Percentiles rank a stretch among this genome's conserved stretches.
Conservation (phyloP, 805 yeast species). For the Candida tibetensis region DNA sequence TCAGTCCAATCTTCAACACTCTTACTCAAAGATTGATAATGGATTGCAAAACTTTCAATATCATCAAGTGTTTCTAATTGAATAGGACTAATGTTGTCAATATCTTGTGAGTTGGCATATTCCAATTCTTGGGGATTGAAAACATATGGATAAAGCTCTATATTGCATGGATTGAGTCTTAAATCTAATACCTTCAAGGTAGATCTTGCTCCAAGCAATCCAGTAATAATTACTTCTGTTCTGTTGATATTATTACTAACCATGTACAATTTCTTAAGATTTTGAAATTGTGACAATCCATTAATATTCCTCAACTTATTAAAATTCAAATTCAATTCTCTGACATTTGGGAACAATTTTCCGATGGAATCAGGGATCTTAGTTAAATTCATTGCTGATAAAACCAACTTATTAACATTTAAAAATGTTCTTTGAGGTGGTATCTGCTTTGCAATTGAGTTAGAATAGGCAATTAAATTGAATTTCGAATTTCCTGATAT, state of each 20-base stretch:
- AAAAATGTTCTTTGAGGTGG: slow-evolving; percentile 19
- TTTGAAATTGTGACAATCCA: slow-evolving; percentile 30
- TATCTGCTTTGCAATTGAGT: neutral
- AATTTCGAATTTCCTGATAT: slow-evolving; percentile 38
- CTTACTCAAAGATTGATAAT: slow-evolving; percentile 41
- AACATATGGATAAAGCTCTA: slow-evolving; percentile 50
- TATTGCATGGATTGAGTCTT: slow-evolving; percentile 48
- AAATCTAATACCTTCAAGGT: slow-evolving; percentile 42
- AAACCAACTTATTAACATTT: slow-evolving; percentile 37
- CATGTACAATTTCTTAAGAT: slow-evolving; percentile 39
- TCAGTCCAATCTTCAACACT: slow-evolving; percentile 39
- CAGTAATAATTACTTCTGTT: slow-evolving; percentile 30
- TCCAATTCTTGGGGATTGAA: slow-evolving; percentile 46
- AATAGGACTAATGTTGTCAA: slow-evolving; percentile 29
- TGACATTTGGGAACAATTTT: slow-evolving; percentile 43
- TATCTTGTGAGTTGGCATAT: slow-evolving; percentile 11
- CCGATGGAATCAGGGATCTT: slow-evolving; percentile 37
- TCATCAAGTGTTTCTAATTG: slow-evolving; percentile 49
- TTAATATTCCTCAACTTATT: slow-evolving; percentile 39
- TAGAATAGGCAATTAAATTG: slow-evolving; percentile 6
- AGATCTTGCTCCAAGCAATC: slow-evolving; percentile 28
- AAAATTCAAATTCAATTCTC: slow-evolving; percentile 50
- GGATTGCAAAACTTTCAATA: slow-evolving; percentile 49
- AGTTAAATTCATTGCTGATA: slow-evolving; percentile 48
- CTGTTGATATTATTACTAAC: slow-evolving; percentile 45